Evolutionary conservation across 2,329 filamentous ascomycete species (phyloP), one percentile per base, ranked within the genome.

Genomic region (Pyrenochaeta sp.): DNA sequence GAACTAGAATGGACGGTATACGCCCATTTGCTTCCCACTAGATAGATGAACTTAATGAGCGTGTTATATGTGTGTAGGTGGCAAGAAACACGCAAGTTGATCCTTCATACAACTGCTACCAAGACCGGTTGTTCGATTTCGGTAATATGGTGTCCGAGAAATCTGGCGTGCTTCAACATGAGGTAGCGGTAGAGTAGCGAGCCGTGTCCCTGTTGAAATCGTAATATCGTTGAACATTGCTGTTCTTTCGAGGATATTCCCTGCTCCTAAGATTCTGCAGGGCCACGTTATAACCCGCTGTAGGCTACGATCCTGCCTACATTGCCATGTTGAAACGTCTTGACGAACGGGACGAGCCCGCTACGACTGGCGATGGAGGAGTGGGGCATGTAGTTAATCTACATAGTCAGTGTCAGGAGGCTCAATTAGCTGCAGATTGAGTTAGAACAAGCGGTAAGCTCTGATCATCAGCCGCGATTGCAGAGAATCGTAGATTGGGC

Each of bases 361-460:
- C 46, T 52, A 22, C 30, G 45, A 40, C 32, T 40, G 27, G 43
- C 22, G 24, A n/a, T 28, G 12, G 28, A 44, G 32, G 44, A 40
- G 22, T 27, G 40, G 30, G 42, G 27, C 40, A 50, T 52, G 39
- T 44, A 43, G 40, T 30, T n/a, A 58, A 52, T 49, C 39, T 54
- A 28, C 27, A 24, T 28, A 27, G 19, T 46, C 48, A 34, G 34
- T 15, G 27, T 37, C n/a, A 56, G 27, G 32, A 36, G 13, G 25
- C 42, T 54, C 45, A 54, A 58, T 56, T 61, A 54, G 57, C 63
- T 61, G 63, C 61, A 62, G 59, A 43, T 65, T 58, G 59, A 39
- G 43, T 47, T 43, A 65, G 42, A 59, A 58, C 54, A 60, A 50
- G 37, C 52, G 42, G 56, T 39, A 54, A 54, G 56, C 39, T 60